Evolutionary conservation across 257 asterid genomes (phyloP).

Genomic region (Forsythia viridissima): DNA sequence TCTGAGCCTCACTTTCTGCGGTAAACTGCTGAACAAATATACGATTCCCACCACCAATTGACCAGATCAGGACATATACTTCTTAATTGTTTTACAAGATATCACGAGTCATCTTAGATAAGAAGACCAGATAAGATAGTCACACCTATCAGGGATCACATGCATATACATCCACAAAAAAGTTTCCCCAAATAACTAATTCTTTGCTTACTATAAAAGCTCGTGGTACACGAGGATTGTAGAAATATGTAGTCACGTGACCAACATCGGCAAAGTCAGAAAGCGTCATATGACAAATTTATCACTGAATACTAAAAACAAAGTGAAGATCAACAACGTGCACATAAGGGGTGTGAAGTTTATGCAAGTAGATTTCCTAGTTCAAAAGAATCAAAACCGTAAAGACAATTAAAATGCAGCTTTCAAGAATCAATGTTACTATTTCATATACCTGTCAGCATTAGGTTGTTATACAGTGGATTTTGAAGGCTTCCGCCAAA

Average conservation of each 20-base stretch:
- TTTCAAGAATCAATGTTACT: background rate
- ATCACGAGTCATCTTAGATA: background rate
- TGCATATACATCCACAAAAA: background rate
- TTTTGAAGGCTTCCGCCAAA: background rate
- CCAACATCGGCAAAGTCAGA: background rate
- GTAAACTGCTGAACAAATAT: background rate
- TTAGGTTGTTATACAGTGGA: background rate
- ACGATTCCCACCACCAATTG: background rate
- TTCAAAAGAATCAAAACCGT: too few species aligned
- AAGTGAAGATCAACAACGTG: background rate
- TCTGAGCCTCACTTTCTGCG: background rate
- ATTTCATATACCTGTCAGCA: background rate
- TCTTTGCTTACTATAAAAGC: background rate
- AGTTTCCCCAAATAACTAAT: background rate
- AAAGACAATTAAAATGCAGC: background rate
- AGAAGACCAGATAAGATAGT: background rate
- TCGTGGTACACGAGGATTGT: background rate
- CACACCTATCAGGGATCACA: background rate
- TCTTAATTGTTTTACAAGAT: background rate
- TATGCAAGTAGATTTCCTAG: background rate
- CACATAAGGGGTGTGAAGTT: background rate
- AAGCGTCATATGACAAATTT: background rate
- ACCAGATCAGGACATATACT: background rate
- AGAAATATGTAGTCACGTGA: background rate
- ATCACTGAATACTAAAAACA: background rate